Evolutionary conservation across 352 stramenopile genomes (phyloP), one percentile per base, ranked within the genome.

Genomic region (Globisporangium megalacanthum): DNA sequence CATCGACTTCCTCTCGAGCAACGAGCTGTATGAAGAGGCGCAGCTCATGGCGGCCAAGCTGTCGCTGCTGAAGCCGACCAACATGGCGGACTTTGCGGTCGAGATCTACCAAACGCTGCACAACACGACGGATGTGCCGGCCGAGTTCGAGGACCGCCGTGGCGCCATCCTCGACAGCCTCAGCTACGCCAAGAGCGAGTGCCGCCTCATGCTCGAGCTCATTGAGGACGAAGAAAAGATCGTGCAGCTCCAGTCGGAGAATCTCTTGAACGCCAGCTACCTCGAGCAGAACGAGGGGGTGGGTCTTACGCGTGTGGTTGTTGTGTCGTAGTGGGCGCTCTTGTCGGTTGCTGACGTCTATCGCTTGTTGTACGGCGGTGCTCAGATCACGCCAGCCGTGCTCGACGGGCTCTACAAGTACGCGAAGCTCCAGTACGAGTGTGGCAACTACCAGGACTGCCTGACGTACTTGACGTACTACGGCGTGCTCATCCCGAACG

Each of bases 81-180:
- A 98, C 72, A 98, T 98, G 95, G 91, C 97, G 17, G 95, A 98
- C 73, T 98, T 98, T 61, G 95, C 94, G 20, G 94, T 98, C 58
- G 95, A 98, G 74, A 97, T 97, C 69, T 90, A 98, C 74, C 85
- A 97, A 62, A 92, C 82, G 62, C 66, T 98, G 33, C 82, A 98
- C 70, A 77, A 83, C 51, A 83, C 85, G 42, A 69, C 81, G 31
- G 80, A 91, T 31, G 74, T 86, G 41, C 83, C 83, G 0, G 72
- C 77, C 31, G 78, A 94, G 68, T 90, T 97, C 60, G 88, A 97
- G 53, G 75, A 87, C 41, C 75, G 81, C 57, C 79, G 80, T 31
- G 72, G 83, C 17, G 70, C 77, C 52, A 92, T 93, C 58, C 58
- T 92, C 35, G 85, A 94, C 58, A 68, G 70, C 52, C 64, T 93